Conservation (phyloP, 345 rosid species). For the Eucalyptus shirleyi region DNA sequence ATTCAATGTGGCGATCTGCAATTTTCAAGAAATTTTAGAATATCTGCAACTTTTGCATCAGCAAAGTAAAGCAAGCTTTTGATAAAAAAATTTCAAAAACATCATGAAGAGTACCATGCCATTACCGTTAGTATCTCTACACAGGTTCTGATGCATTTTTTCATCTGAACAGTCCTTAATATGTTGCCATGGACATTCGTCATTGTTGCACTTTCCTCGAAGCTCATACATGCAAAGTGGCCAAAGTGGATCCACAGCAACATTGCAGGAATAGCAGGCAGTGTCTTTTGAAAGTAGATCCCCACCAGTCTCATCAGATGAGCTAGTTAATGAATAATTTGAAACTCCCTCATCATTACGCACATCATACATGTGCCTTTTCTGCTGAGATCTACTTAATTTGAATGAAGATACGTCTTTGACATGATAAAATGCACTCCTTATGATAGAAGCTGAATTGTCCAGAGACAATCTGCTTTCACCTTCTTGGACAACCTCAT, state of each 20-base stretch:
- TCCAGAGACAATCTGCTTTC: constrained; percentile 1
- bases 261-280: constrained; percentile 36
- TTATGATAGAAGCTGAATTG: constrained; percentile 27
- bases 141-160: constrained; percentile 12
- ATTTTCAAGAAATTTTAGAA: background rate
- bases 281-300: constrained; percentile 14
- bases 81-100: constrained; percentile 1
- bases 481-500: constrained; percentile 12
- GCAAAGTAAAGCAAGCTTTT: background rate
- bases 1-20: constrained; percentile 43
- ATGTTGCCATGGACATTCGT: constrained; percentile 94
- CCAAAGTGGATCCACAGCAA: constrained; percentile 65
- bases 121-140: constrained; percentile 17
- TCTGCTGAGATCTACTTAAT: constrained; percentile 6
- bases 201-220: constrained; percentile 94
- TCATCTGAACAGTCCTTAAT: constrained; percentile 34
- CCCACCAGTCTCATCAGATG: constrained; percentile 1
- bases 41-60: background rate
- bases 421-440: constrained; percentile 47
- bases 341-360: constrained; percentile 8
- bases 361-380: background rate
- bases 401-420: constrained; percentile 15
- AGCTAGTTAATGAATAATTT: constrained; percentile 1
- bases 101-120: background rate
- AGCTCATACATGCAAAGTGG: constrained; percentile 90